These are phyloP conservation scores for Neocallimastix lanati DNA, from an alignment of 192 early-diverging fungal species.

Conservation along the genomic window DNA sequence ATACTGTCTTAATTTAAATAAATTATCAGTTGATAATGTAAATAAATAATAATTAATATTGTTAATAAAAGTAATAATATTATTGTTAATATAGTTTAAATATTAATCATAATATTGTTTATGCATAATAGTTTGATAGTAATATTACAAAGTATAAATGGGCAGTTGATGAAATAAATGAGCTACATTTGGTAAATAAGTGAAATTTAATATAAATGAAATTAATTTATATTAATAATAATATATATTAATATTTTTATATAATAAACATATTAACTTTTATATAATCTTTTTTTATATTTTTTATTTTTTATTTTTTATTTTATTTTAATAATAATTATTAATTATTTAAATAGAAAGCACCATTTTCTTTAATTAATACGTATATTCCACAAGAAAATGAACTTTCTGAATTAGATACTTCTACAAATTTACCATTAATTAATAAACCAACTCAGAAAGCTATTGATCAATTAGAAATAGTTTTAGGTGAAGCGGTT, in stretches of 20 bases:
- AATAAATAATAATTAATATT: neutral
- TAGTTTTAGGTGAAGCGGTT: neutral
- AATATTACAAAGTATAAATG: neutral
- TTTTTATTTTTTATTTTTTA: no score
- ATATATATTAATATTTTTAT: no score
- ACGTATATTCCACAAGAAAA: neutral
- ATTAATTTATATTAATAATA: no score
- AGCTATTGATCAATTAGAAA: neutral
- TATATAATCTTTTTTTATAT: no score
- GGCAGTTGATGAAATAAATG: neutral
- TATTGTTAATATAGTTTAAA: no score
- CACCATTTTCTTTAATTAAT: neutral
- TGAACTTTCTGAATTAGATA: neutral
- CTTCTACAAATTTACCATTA: conserved; percentile 1
- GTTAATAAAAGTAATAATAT: no score
- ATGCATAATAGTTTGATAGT: neutral
- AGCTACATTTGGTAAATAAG: neutral
- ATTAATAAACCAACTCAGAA: conserved; percentile 2
- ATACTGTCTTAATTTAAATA: conserved; percentile 42
- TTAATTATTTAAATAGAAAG: no score
- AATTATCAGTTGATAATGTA: conserved; percentile 3
- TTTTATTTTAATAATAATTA: no score
- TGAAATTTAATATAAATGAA: no score
- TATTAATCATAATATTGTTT: no score
- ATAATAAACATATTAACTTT: no score